These are phyloP conservation scores for Suaeda aralocaspica DNA, from an alignment of 148 eudicot genomes.

Conservation along the genomic window DNA sequence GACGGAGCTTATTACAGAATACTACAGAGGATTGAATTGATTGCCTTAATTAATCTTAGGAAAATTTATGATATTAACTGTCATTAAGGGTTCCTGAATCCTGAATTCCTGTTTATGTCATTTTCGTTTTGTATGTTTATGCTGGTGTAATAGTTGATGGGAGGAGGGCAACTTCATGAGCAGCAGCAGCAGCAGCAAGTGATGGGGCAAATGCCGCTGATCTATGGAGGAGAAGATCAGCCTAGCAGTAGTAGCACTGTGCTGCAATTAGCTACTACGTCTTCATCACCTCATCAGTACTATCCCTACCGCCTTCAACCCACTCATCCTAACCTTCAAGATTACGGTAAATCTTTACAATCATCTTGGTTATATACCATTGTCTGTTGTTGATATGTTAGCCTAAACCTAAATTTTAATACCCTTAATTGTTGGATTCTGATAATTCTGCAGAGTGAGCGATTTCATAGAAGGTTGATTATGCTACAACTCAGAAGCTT, in stretches of 20 bases:
- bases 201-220: conserved; percentile 17
- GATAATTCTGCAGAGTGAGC: conserved; percentile 17
- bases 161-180: conserved; percentile 28
- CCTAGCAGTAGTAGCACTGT: conserved; percentile 34
- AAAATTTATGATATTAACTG: neutral
- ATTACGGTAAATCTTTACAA: conserved; percentile 21
- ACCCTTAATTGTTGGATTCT: neutral
- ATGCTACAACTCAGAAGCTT: neutral
- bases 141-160: conserved; percentile 22
- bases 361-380: neutral
- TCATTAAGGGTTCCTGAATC: neutral
- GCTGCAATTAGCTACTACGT: conserved; percentile 30
- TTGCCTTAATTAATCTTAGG: neutral
- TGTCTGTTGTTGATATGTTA: neutral
- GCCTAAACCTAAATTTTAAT: neutral
- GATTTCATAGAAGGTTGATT: neutral
- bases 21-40: too few species aligned
- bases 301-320: conserved; percentile 32
- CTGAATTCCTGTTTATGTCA: too few species aligned
- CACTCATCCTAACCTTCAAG: conserved; percentile 35
- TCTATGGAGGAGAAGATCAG: conserved; percentile 24
- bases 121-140: neutral
- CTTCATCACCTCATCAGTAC: conserved; percentile 30
- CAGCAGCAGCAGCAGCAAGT: conserved; percentile 23
- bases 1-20: too few species aligned